Evolutionary conservation across 192 early-diverging fungal genomes (phyloP).

Genomic region (Backusella tarrabulga): DNA sequence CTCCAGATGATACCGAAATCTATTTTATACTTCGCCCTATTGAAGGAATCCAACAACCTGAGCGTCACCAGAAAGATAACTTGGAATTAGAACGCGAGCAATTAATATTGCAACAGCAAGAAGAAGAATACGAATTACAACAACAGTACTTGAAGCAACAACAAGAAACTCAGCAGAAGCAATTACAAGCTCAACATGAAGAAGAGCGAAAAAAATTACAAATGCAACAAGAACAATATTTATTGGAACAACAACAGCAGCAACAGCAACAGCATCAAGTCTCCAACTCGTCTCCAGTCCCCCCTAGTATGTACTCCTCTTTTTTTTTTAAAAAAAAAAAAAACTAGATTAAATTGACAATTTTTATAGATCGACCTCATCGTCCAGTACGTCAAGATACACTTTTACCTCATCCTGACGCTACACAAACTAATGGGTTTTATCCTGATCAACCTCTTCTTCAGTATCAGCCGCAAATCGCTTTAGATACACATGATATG

Average conservation of each 20-base stretch:
- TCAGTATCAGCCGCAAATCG: constrained; percentile 7
- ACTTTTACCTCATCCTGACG: constrained; percentile 2
- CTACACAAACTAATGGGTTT: neutral
- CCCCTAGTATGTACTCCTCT: neutral
- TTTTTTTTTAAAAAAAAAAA: neutral
- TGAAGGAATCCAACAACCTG: neutral
- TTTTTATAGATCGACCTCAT: neutral
- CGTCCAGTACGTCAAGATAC: constrained; percentile 12
- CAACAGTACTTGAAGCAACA: neutral
- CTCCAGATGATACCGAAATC: constrained; percentile 28
- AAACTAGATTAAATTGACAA: neutral
- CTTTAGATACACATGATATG: neutral
- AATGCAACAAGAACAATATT: neutral
- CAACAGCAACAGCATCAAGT: neutral
- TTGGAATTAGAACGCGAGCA: neutral
- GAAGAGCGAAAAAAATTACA: neutral
- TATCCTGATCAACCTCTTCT: neutral
- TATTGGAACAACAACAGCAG: neutral
- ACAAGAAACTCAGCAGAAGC: neutral
- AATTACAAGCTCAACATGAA: neutral
- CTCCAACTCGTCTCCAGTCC: neutral
- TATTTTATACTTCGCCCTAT: constrained; percentile 25
- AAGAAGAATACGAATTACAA: neutral
- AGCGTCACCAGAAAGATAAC: neutral
- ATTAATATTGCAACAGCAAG: neutral